phyloP scores from a whole-genome alignment of 75 land plant species.

The Sequoiadendron giganteum region DNA sequence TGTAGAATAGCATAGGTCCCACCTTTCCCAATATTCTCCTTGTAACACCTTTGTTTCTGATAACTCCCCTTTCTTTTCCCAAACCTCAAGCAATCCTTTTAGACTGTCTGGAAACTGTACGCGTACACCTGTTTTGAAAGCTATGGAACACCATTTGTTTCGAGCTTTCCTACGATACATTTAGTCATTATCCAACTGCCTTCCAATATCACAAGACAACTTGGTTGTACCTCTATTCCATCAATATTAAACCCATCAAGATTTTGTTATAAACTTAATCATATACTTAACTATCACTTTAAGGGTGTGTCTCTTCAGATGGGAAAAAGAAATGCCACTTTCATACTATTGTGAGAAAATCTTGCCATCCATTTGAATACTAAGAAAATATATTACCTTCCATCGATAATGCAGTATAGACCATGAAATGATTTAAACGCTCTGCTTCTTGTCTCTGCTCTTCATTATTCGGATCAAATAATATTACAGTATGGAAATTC shows the following conservation, averaged over 20 bases:
- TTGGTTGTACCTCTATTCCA: background rate
- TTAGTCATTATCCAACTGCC: background rate
- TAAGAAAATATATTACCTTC: constrained; percentile 60
- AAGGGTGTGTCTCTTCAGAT: background rate
- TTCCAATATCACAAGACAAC: background rate
- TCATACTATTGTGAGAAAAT: background rate
- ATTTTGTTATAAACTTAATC: background rate
- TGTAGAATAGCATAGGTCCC: background rate
- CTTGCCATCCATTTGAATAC: background rate
- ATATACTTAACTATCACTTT: background rate
- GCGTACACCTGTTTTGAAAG: background rate
- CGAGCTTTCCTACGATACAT: background rate
- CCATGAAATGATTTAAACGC: constrained; percentile 74
- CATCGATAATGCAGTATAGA: constrained; percentile 77
- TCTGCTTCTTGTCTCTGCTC: constrained; percentile 79
- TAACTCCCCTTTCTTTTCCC: background rate
- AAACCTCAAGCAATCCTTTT: background rate
- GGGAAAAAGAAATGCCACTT: background rate
- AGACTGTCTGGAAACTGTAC: background rate
- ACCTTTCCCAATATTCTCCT: background rate
- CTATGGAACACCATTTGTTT: background rate
- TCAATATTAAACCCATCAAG: background rate
- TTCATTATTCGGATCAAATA: constrained; percentile 82
- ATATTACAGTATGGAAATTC: constrained; percentile 83
- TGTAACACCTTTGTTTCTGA: background rate